phyloP scores from a whole-genome alignment of 2,329 filamentous ascomycete species.

The Atkinsonella texensis region DNA sequence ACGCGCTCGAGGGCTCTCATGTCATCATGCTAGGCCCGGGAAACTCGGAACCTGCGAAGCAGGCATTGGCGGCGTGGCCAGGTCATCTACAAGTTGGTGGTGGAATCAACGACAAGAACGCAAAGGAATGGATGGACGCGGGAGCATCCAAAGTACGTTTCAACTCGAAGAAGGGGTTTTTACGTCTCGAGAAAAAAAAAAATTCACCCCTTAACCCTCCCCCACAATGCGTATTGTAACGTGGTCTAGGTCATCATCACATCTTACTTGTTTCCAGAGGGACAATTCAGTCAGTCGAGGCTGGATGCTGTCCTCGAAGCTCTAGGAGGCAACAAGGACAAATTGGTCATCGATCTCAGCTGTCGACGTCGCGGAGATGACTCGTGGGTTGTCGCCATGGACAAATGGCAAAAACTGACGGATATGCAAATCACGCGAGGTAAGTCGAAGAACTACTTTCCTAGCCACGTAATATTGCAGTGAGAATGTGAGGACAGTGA shows the following conservation, averaged over 20 bases:
- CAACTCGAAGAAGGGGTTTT: not conserved
- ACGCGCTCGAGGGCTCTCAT: slow-evolving; percentile 67
- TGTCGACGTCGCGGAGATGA: slow-evolving; percentile 62
- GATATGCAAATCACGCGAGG: slow-evolving; percentile 89
- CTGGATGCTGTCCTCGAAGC: slow-evolving; percentile 62
- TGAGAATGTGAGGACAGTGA: not conserved
- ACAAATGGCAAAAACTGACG: slow-evolving; percentile 97
- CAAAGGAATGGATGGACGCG: slow-evolving; percentile 69
- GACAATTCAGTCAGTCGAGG: slow-evolving; percentile 65
- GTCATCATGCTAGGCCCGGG: slow-evolving; percentile 93
- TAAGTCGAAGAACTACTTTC: slow-evolving; percentile 23
- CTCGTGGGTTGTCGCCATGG: slow-evolving; percentile 94
- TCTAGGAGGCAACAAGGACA: slow-evolving; percentile 61
- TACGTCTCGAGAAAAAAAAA: not conserved
- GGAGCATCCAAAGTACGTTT: slow-evolving; percentile 71
- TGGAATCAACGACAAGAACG: slow-evolving; percentile 82
- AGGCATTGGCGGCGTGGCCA: slow-evolving; percentile 70
- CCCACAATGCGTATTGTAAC: not conserved
- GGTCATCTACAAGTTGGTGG: slow-evolving; percentile 78
- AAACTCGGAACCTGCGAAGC: slow-evolving; percentile 67
- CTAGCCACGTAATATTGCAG: not conserved
- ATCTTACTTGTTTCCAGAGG: slow-evolving; percentile 81
- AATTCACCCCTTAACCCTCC: not conserved
- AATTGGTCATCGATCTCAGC: slow-evolving; percentile 89
- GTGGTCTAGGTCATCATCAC: slow-evolving; percentile 79